Conservation (phyloP, 2,329 filamentous ascomycete species). For the Fusarium fracticaudum region DNA sequence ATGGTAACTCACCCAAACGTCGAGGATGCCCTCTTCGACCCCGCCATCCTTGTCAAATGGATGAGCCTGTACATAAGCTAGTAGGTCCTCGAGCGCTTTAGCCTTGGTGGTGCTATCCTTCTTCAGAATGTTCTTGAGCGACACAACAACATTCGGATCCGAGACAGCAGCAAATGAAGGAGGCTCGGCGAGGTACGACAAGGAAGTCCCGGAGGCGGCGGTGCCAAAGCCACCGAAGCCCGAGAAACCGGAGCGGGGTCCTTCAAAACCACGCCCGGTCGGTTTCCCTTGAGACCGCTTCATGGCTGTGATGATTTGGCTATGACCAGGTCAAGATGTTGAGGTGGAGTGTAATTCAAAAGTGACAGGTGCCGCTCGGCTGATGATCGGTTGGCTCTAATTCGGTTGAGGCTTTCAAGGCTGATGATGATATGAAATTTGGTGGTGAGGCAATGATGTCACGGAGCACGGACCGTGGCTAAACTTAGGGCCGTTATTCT, state of each 20-base stretch:
- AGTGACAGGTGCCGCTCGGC: constrained; percentile 20
- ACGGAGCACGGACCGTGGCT: constrained; percentile 36
- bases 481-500: background rate
- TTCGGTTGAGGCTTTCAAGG: constrained; percentile 16
- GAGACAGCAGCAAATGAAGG: constrained; percentile 81
- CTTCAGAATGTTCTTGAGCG: constrained; percentile 93
- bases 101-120: constrained; percentile 93
- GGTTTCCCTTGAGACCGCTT: constrained; percentile 44
- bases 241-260: constrained; percentile 39
- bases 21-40: constrained; percentile 82
- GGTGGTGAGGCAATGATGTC: constrained; percentile 42
- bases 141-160: constrained; percentile 83
- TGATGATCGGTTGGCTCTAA: constrained; percentile 15
- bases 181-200: constrained; percentile 90
- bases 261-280: constrained; percentile 38
- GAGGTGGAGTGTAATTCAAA: background rate
- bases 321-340: background rate
- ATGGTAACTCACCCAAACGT: constrained; percentile 85
- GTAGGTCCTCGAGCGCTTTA: constrained; percentile 88
- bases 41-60: constrained; percentile 65
- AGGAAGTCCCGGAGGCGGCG: constrained; percentile 58
- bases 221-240: constrained; percentile 44
- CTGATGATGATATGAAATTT: constrained; percentile 39
- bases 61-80: constrained; percentile 67
- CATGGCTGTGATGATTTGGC: constrained; percentile 28